phyloP scores from a whole-genome alignment of 2,329 filamentous ascomycete genomes.

The Colletotrichum tropicale region DNA sequence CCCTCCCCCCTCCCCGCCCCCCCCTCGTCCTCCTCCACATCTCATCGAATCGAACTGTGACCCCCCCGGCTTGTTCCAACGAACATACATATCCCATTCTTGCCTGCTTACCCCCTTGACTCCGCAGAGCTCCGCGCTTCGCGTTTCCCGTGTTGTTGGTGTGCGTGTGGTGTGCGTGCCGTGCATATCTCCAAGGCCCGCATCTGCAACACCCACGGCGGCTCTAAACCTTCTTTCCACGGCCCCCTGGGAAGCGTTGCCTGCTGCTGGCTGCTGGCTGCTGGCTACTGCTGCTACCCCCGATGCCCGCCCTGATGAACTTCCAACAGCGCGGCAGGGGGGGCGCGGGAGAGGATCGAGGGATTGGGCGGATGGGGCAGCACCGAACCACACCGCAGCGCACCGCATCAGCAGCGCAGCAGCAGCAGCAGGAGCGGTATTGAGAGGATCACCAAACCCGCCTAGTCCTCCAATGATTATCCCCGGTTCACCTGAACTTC shows the following conservation, averaged over 20 bases:
- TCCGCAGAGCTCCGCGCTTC: not conserved
- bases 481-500: not conserved
- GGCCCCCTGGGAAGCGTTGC: not conserved
- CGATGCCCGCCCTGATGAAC: not conserved
- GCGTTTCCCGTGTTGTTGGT: not conserved
- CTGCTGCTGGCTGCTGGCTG: not conserved
- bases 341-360: not conserved
- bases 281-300: no score
- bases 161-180: no score
- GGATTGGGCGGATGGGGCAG: not conserved
- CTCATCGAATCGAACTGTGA: not conserved
- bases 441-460: not conserved
- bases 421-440: no score
- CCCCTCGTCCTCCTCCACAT: not conserved
- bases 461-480: slow-evolving; percentile 2
- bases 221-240: slow-evolving; percentile 17
- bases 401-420: not conserved
- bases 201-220: slow-evolving; percentile 1
- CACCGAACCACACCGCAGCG: not conserved
- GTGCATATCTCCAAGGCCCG: not conserved
- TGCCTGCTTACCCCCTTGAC: not conserved
- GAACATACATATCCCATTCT: not conserved
- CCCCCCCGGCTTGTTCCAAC: not conserved
- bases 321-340: not conserved
- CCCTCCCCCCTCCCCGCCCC: not conserved